Base-by-base conservation (phyloP, 2,329 filamentous ascomycete species). In the Alternaria brassicicola region DNA sequence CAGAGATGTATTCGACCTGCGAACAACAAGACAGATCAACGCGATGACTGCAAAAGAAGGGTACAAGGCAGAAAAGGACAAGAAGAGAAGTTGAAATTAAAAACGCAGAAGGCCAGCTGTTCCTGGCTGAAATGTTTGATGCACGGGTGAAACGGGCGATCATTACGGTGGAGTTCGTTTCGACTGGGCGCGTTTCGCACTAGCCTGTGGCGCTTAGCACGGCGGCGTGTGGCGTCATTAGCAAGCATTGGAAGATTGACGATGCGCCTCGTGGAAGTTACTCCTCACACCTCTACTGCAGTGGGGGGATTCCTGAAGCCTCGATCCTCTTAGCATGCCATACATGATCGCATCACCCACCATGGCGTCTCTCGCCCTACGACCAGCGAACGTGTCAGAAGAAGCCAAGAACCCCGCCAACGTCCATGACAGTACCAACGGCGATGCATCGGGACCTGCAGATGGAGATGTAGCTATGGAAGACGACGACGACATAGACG, bases 71-170 rank as follows among this genome's bases (percentile, higher is more conserved):
- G 47, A 50, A 62, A 38, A 54, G 55, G 43, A 55, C 52, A 39
- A 36, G 51, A 42, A 52, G 38, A 25, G 52, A 55, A 41, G 54
- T 59, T 28, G 58, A 63, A 56, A 66, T 52, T 47, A 45, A 50
- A 38, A 62, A 60, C 8, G 61, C 63, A 65, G 65, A 65, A 74
- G 67, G 71, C 72, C 70, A 74, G 68, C 61, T 73, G 68, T 69
- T 71, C 67, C 63, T 63, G 63, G 59, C 51, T 62, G 65, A 59
- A 51, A 33, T 59, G 59, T 35, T 67, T 63, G 64, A 70, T 64
- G 72, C 72, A 70, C 66, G 65, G 67, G 59, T 75, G 73, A 76
- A 77, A 77, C 74, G 64, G 64, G 61, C 68, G 69, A 59, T 62
- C 55, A 62, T 66, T 61, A 58, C 49, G 50, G 59, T 67, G 64